Percentiles rank a stretch among this genome's conserved stretches.
Evolutionary conservation across 176 grass and related monocot genomes (phyloP).

Genomic region (Poa annua): DNA sequence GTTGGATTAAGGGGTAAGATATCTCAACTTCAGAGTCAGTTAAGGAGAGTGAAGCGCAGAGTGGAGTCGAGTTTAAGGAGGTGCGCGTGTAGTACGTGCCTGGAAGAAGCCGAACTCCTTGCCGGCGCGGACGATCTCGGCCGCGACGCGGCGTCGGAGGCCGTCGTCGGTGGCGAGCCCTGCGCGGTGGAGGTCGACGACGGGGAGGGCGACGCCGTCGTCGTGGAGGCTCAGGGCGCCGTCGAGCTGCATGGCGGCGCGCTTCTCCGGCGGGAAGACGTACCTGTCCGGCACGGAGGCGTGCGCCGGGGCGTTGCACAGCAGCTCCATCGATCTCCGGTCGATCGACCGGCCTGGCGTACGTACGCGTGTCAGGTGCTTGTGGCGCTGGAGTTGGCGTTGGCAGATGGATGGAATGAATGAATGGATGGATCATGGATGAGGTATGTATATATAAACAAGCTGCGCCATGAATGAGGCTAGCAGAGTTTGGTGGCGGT

Average conservation of each 20-base stretch:
- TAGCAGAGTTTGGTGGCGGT: neutral
- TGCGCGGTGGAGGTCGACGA: neutral
- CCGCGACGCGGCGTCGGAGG: neutral
- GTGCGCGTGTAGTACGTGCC: neutral
- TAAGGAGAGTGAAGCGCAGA: too few relatives aligned
- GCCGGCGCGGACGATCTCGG: neutral
- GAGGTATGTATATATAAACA: neutral
- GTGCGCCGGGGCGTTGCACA: neutral
- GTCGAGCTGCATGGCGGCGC: neutral
- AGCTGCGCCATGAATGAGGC: neutral
- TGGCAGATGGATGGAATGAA: too few relatives aligned
- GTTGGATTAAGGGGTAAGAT: too few relatives aligned
- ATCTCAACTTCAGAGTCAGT: too few relatives aligned
- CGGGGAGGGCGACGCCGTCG: neutral
- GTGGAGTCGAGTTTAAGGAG: neutral
- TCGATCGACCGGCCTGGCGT: too few relatives aligned
- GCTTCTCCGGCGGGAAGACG: slow-evolving; percentile 10
- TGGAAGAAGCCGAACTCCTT: slow-evolving; percentile 23
- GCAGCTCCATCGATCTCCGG: neutral
- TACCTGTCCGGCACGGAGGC: neutral
- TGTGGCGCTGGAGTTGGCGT: too few relatives aligned
- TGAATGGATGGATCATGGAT: too few relatives aligned
- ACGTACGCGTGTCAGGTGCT: too few relatives aligned
- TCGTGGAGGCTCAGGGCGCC: neutral
- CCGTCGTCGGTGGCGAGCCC: neutral